A percentile compares a stretch with the other conserved stretches of the same genome.
Evolutionary conservation across 306 rosid genomes (phyloP).

Genomic region (Purshia tridentata): DNA sequence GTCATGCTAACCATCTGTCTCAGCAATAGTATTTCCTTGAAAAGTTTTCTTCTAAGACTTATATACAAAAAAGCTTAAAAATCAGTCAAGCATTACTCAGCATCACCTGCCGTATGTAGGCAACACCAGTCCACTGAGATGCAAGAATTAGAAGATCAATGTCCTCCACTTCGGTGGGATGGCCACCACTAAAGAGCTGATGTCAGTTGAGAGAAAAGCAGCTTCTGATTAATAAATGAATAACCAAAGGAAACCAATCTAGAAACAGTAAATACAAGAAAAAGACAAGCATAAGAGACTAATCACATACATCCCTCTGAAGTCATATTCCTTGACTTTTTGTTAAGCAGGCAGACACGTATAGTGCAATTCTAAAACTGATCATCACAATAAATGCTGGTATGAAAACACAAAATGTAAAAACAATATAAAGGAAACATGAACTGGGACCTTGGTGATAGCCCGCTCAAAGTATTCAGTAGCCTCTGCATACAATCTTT

Average conservation of each 20-base stretch:
- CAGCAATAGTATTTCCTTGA: background rate
- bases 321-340: background rate
- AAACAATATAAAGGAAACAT: constrained; percentile 5
- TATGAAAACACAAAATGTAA: constrained; percentile 9
- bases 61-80: background rate
- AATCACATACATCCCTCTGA: background rate
- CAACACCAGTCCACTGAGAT: constrained; percentile 89
- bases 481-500: constrained; percentile 62
- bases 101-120: constrained; percentile 74
- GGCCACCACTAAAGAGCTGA: constrained; percentile 65
- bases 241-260: constrained; percentile 5
- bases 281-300: background rate
- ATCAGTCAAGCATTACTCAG: background rate
- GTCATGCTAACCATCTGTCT: background rate
- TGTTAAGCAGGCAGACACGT: background rate
- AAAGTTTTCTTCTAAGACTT: background rate
- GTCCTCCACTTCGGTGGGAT: constrained; percentile 54
- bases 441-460: constrained; percentile 58
- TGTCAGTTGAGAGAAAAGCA: constrained; percentile 5
- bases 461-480: constrained; percentile 60
- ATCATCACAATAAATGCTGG: background rate
- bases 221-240: constrained; percentile 18
- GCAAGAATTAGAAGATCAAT: constrained; percentile 76
- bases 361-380: background rate
- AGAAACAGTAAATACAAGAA: constrained; percentile 11